Evolutionary conservation across 208 protist species (phyloP), one percentile per base, ranked within the genome.

Genomic region (Zelonia costaricensis): DNA sequence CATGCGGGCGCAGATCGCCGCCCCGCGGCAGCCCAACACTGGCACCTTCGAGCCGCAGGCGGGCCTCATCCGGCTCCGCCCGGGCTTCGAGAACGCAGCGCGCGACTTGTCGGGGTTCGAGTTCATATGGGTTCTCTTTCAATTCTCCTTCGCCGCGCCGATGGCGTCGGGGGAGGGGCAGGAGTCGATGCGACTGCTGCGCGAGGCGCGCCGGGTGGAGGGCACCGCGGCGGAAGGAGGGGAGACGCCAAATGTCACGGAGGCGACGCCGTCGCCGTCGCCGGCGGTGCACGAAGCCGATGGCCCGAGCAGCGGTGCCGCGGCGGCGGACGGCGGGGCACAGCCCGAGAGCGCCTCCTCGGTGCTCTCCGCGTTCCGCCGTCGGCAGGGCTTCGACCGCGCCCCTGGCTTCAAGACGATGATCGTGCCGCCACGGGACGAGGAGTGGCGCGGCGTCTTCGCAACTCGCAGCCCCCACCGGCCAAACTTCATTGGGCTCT

Each of bases 401-500:
- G 69, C 82, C 0, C 31, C 53, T 0, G 91, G 91, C 1, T 96
- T 89, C 66, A 96, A 92, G 62, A 71, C 83, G 31, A 86, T 96
- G 84, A 56, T 96, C 39, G 69, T 93, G 8, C 91, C 91, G 3
- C 91, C 91, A 7, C 84, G 91, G 13, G 91, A 94, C 58, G 83
- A 69, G 22, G 72, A 82, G 66, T 70, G 76, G 52, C 87, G 85
- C 23, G 91, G 91, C 31, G 87, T 97, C n/a, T 95, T 96, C 45
- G 88, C 93, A 33, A 97, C 93, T 13, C 85, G 93, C 49, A 92
- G 90, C 52, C 93, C 93, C 5, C 93, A 97, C 60, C 78, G 93
- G 18, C 93, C 93, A 22, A 97, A 97, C 71, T 86, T 88, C 45
- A 97, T 97, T 68, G 93, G 91, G 13, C 51, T 97, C 35, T 94